These are phyloP conservation scores for Kalanchoe fedtschenkoi DNA, from an alignment of 164 flowering plant species.

Conservation along the genomic window DNA sequence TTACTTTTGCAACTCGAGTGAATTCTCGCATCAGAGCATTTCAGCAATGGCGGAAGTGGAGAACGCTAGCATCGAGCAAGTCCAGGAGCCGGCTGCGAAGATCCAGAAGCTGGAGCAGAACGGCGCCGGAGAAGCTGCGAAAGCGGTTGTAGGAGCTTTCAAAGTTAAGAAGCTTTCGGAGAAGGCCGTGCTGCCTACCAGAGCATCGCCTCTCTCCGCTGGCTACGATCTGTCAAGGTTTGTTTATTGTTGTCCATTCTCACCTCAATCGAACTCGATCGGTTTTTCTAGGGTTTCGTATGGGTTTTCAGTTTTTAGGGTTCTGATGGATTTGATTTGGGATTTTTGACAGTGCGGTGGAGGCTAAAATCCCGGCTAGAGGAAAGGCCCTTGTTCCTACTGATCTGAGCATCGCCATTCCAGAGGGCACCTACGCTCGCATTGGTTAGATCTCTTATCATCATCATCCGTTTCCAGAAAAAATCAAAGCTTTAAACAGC, in stretches of 20 bases:
- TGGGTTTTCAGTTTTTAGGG: neutral
- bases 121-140: constrained; percentile 17
- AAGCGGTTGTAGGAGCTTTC: constrained; percentile 7
- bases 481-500: no score
- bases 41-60: no score
- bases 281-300: neutral
- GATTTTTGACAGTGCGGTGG: constrained; percentile 44
- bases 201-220: constrained; percentile 48
- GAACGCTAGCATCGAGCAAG: constrained; percentile 1
- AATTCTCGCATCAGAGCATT: constrained; percentile 7
- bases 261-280: neutral
- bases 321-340: neutral
- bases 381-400: constrained; percentile 81
- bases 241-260: no score
- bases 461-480: no score
- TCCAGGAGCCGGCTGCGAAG: constrained; percentile 32
- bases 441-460: constrained; percentile 47
- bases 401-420: constrained; percentile 61
- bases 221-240: constrained; percentile 75
- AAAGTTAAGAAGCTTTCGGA: constrained; percentile 57
- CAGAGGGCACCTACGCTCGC: constrained; percentile 76
- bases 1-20: no score
- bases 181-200: constrained; percentile 48
- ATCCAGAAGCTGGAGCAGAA: constrained; percentile 28
- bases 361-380: constrained; percentile 52